A percentile compares a stretch with the other conserved stretches of the same genome.
Evolutionary conservation across 2,329 filamentous ascomycete genomes (phyloP).

Genomic region (Talaromyces albobiverticillius): DNA sequence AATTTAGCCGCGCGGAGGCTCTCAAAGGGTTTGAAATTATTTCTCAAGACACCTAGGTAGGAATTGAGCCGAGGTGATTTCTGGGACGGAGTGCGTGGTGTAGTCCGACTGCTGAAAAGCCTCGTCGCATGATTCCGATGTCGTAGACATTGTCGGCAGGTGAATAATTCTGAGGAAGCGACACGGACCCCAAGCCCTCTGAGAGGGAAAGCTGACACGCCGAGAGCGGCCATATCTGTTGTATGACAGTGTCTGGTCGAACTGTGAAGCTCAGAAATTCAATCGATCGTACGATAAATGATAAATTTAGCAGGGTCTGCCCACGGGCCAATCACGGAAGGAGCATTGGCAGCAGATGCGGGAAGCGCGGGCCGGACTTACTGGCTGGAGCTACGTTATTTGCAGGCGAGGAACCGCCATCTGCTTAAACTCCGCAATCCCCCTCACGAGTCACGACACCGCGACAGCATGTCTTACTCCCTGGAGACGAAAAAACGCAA

Average conservation of each 20-base stretch:
- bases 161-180: constrained; percentile 38
- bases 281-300: neutral
- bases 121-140: constrained; percentile 29
- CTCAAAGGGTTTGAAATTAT: constrained; percentile 8
- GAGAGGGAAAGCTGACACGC: constrained; percentile 29
- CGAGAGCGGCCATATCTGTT: constrained; percentile 31
- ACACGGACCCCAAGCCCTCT: constrained; percentile 32
- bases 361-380: neutral
- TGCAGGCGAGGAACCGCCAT: too few species aligned
- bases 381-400: too few species aligned
- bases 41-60: constrained; percentile 25
- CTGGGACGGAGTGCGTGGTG: constrained; percentile 23
- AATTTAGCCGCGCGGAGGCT: constrained; percentile 1
- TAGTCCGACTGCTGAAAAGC: constrained; percentile 30
- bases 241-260: neutral
- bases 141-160: constrained; percentile 41
- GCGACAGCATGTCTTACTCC: constrained; percentile 39
- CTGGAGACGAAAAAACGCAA: constrained; percentile 48
- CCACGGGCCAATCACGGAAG: constrained; percentile 13
- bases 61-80: constrained; percentile 26
- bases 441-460: too few species aligned
- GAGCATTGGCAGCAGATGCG: neutral
- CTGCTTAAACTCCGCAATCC: too few species aligned
- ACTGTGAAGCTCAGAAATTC: neutral
- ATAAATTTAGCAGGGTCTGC: neutral